Conservation (phyloP, 2,329 filamentous ascomycete genomes). For the Cytospora piceae region DNA sequence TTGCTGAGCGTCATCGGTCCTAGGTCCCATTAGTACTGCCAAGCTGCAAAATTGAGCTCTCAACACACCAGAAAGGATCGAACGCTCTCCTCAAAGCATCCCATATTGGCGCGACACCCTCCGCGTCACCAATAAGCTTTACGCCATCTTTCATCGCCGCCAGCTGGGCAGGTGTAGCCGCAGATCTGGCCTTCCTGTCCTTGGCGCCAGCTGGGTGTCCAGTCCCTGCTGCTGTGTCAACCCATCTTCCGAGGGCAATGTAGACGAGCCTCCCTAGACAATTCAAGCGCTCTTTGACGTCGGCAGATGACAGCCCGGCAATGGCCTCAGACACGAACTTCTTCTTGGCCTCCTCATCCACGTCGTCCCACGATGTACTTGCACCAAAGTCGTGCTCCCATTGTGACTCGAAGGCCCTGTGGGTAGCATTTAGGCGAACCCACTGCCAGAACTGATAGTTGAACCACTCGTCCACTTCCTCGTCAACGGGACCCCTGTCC, state of each 20-base stretch:
- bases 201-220: constrained; percentile 42
- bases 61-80: constrained; percentile 56
- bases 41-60: not conserved
- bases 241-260: constrained; percentile 71
- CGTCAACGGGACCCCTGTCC: constrained; percentile 73
- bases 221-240: constrained; percentile 61
- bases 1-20: constrained; percentile 52
- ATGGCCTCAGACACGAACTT: constrained; percentile 63
- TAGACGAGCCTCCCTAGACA: constrained; percentile 63
- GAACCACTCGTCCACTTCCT: constrained; percentile 98
- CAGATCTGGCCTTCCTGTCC: constrained; percentile 49
- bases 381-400: constrained; percentile 62
- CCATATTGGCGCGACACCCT: constrained; percentile 57
- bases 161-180: constrained; percentile 61
- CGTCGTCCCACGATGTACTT: constrained; percentile 67
- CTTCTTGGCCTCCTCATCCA: constrained; percentile 57
- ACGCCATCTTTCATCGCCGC: constrained; percentile 61
- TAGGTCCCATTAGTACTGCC: constrained; percentile 33
- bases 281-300: constrained; percentile 54
- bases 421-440: constrained; percentile 74
- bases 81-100: constrained; percentile 53
- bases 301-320: constrained; percentile 43
- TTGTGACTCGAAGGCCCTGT: constrained; percentile 75
- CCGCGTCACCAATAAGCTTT: constrained; percentile 53
- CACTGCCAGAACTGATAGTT: constrained; percentile 87